phyloP scores from a whole-genome alignment of 257 asterid species.

The Thymus mandschuricus region DNA sequence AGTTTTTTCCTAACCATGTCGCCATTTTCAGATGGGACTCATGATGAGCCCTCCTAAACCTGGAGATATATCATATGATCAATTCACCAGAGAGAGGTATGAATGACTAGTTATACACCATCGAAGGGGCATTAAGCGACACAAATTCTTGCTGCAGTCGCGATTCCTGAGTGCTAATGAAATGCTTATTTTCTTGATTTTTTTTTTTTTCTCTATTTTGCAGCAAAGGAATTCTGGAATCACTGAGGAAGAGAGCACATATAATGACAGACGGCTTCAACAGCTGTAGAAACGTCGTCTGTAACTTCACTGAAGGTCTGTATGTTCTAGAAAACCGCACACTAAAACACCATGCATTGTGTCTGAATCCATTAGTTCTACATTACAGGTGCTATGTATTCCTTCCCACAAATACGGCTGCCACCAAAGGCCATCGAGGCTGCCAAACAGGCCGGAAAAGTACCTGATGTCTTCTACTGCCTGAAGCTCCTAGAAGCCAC shows the following conservation, averaged over 20 bases:
- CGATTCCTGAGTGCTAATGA: slow-evolving; percentile 14
- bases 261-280: slow-evolving; percentile 98
- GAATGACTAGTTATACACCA: slow-evolving; percentile 20
- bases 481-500: slow-evolving; percentile 96
- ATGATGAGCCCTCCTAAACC: slow-evolving; percentile 93
- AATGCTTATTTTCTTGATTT: neutral
- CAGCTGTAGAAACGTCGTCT: slow-evolving; percentile 96
- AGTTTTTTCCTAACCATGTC: neutral
- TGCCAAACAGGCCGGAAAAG: slow-evolving; percentile 84
- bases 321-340: neutral
- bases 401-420: slow-evolving; percentile 95
- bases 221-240: slow-evolving; percentile 92
- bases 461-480: slow-evolving; percentile 88
- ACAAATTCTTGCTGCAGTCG: neutral
- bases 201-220: slow-evolving; percentile 25
- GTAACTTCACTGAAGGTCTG: slow-evolving; percentile 97
- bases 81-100: slow-evolving; percentile 83
- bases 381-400: slow-evolving; percentile 91
- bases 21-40: slow-evolving; percentile 74
- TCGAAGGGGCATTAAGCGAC: neutral
- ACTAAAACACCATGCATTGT: neutral
- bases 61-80: slow-evolving; percentile 91
- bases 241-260: slow-evolving; percentile 89
- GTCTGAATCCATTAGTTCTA: slow-evolving; percentile 12
- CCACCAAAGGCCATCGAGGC: slow-evolving; percentile 96